Evolutionary conservation across 2,329 filamentous ascomycete genomes (phyloP), one percentile per base, ranked within the genome.

Genomic region (Colletotrichum filicis): DNA sequence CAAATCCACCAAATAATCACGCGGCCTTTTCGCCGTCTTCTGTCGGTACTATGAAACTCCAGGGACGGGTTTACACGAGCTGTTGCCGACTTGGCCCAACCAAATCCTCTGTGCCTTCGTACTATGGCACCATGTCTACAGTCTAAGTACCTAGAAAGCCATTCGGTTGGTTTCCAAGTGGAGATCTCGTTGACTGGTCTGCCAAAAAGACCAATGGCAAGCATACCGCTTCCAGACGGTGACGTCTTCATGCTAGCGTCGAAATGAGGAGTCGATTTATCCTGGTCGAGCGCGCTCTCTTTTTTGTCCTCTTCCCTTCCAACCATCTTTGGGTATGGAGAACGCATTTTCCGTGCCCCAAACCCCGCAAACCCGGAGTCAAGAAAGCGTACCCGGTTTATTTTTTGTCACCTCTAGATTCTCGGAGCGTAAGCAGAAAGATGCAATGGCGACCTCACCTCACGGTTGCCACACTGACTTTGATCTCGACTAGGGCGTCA

Each of bases 161-260:
- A 16, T 62, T 32, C 59, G 28, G 46, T 57, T 35, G 58, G 58
- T 32, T 55, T 59, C 4, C 55, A 70, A 3, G 30, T 68, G 63
- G 68, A 16, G 14, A 60, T 26, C 5, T 24, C 55, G 16, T 22
- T 26, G 3, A n/a, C 8, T 22, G 24, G 22, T 49, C 19, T 24
- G 19, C 24, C n/a, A 26, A 11, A 22, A n/a, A 67, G 63, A 49
- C 68, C 63, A 71, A 71, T 67, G n/a, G 46, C 16, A 56, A 46
- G 3, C 46, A 26, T 35, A 22, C 26, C 35, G 57, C 60, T n/a
- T 67, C 7, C 19, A 7, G 55, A 26, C 46, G 35, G 16, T 61
- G 56, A 61, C 46, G 68, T 67, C 63, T 58, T 49, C 63, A 24
- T 59, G 68, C 62, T 14, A 62, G 55, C 42, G 30, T 66, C 8